Conservation (phyloP, 345 rosid genomes). For the Citropsis articulata region DNA sequence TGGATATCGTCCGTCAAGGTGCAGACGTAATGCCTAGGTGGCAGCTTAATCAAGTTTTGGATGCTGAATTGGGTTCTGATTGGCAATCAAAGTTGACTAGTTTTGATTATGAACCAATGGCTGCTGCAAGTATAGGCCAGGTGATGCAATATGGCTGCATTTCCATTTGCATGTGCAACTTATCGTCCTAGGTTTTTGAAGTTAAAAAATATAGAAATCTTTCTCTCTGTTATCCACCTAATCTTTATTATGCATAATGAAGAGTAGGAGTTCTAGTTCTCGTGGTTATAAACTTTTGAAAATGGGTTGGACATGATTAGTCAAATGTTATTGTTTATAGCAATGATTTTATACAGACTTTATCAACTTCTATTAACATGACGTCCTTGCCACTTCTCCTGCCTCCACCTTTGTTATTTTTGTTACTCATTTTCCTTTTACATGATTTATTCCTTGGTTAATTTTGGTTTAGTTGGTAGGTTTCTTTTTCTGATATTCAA, state of each 20-base stretch:
- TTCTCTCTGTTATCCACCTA: neutral
- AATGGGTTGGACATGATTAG: neutral
- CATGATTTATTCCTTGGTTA: neutral
- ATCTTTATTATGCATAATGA: neutral
- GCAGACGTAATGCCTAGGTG: conserved; percentile 98
- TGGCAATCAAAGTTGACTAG: conserved; percentile 82
- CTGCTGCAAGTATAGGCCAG: conserved; percentile 99
- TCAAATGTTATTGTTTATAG: neutral
- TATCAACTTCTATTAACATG: neutral
- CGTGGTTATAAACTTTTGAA: neutral
- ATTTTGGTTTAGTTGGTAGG: neutral
- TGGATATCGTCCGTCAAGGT: conserved; percentile 98
- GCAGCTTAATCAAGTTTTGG: conserved; percentile 88
- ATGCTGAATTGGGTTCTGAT: conserved; percentile 72
- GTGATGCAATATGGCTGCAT: conserved; percentile 29
- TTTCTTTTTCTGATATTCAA: neutral
- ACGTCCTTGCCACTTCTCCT: neutral
- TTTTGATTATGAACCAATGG: conserved; percentile 94
- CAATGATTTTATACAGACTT: neutral
- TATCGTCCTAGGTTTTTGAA: neutral
- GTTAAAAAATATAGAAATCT: neutral
- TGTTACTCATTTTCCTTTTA: neutral
- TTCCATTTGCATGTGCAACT: neutral
- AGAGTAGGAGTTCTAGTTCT: neutral
- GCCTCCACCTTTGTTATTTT: neutral